Evolutionary conservation across 2,329 filamentous ascomycete genomes (phyloP).

Genomic region (Elsinoe necatrix): DNA sequence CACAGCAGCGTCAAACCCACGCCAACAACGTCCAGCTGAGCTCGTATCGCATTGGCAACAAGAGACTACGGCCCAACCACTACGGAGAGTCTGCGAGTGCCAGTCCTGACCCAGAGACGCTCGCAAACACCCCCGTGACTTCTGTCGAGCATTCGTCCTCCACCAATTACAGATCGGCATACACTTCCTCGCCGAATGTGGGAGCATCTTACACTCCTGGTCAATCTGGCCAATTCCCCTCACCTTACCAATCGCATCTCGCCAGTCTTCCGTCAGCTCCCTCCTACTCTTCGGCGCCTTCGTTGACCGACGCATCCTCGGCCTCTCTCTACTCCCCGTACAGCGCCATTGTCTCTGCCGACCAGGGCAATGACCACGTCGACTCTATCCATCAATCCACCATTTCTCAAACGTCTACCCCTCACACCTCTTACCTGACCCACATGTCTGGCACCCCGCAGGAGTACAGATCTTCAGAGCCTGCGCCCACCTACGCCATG

Average conservation of each 20-base stretch:
- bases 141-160: background rate
- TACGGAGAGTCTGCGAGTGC: slow-evolving; percentile 4
- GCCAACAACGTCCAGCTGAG: background rate
- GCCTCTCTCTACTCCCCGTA: slow-evolving; percentile 1
- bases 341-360: background rate
- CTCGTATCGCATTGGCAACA: slow-evolving; percentile 9
- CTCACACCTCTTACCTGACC: background rate
- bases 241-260: slow-evolving; percentile 1
- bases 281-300: slow-evolving; percentile 7
- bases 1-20: background rate
- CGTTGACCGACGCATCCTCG: slow-evolving; percentile 8
- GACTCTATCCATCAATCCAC: background rate
- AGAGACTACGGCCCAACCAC: slow-evolving; percentile 11
- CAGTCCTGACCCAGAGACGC: background rate
- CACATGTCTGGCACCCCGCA: background rate
- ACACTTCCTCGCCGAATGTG: slow-evolving; percentile 2
- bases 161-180: background rate
- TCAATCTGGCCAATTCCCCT: slow-evolving; percentile 4
- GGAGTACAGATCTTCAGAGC: background rate
- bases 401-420: slow-evolving; percentile 3
- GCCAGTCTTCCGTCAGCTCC: background rate
- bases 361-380: slow-evolving; percentile 7
- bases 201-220: background rate
- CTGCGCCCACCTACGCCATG: background rate
- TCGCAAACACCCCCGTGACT: background rate